These are phyloP conservation scores for Harrya chromipes DNA, from an alignment of 768 basidiomycete species.

Conservation along the genomic window DNA sequence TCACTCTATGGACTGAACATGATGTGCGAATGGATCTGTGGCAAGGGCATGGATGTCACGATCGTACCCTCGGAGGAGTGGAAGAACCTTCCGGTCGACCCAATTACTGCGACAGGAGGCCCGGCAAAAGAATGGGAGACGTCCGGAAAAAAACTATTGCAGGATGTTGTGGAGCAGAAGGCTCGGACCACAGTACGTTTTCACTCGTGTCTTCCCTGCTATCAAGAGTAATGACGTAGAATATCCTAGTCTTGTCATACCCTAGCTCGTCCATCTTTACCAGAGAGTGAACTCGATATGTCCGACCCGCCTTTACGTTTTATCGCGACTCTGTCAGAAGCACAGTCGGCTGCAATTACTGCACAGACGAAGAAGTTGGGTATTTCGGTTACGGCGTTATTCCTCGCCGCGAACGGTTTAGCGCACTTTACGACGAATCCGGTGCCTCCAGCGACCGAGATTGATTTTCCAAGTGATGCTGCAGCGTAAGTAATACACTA, in stretches of 20 bases:
- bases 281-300: slow-evolving; percentile 1
- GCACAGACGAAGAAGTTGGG: slow-evolving; percentile 12
- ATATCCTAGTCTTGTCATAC: slow-evolving; percentile 1
- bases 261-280: slow-evolving; percentile 5
- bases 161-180: slow-evolving; percentile 6
- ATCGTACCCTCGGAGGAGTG: slow-evolving; percentile 21
- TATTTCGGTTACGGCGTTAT: slow-evolving; percentile 13
- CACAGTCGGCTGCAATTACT: slow-evolving; percentile 12
- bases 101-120: slow-evolving; percentile 25
- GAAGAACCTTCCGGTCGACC: slow-evolving; percentile 27
- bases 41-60: slow-evolving; percentile 8
- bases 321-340: neutral
- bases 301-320: slow-evolving; percentile 11
- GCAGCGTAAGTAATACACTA: slow-evolving; percentile 10
- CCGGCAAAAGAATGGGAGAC: slow-evolving; percentile 15
- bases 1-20: slow-evolving; percentile 18
- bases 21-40: slow-evolving; percentile 24
- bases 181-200: slow-evolving; percentile 9
- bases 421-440: slow-evolving; percentile 24
- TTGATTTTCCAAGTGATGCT: slow-evolving; percentile 9
- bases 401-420: slow-evolving; percentile 23
- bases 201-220: neutral
- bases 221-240: neutral
- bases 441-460: slow-evolving; percentile 8
- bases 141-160: slow-evolving; percentile 13